Percentiles rank a stretch among this genome's conserved stretches.
phyloP scores from a whole-genome alignment of 495 filamentous ascomycete genomes.

The Neurospora discreta region DNA sequence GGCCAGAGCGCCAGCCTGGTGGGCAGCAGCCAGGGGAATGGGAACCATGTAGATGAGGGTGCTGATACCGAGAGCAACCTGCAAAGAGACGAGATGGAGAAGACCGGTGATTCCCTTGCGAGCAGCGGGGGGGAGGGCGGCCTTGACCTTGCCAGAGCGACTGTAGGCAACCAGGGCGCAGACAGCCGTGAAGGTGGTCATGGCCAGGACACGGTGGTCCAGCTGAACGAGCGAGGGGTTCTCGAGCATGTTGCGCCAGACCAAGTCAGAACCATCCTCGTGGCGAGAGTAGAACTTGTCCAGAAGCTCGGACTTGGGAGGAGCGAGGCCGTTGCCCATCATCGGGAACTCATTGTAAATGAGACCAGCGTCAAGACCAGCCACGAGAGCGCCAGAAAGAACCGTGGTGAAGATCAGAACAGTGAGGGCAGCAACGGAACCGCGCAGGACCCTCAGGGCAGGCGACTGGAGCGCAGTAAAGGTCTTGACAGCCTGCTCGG shows the following conservation, averaged over 20 bases:
- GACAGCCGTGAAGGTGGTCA: constrained; percentile 74
- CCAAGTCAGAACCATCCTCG: constrained; percentile 64
- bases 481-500: constrained; percentile 41
- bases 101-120: constrained; percentile 67
- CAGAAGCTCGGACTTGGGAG: constrained; percentile 73
- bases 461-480: constrained; percentile 53
- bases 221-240: constrained; percentile 92
- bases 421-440: constrained; percentile 59
- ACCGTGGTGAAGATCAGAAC: constrained; percentile 76
- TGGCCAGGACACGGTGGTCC: constrained; percentile 87
- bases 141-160: constrained; percentile 50
- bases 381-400: constrained; percentile 87
- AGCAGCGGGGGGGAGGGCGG: constrained; percentile 51
- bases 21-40: constrained; percentile 73
- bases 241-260: constrained; percentile 95
- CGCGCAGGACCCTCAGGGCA: constrained; percentile 57
- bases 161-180: constrained; percentile 68
- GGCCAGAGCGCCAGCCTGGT: constrained; percentile 85
- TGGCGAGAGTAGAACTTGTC: constrained; percentile 74
- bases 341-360: constrained; percentile 98
- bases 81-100: constrained; percentile 69
- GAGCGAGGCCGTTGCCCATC: constrained; percentile 77
- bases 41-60: constrained; percentile 92
- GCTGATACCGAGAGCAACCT: constrained; percentile 75
- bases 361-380: constrained; percentile 86